phyloP scores from a whole-genome alignment of 805 yeast species.

The Metschnikowia cerradonensis region DNA sequence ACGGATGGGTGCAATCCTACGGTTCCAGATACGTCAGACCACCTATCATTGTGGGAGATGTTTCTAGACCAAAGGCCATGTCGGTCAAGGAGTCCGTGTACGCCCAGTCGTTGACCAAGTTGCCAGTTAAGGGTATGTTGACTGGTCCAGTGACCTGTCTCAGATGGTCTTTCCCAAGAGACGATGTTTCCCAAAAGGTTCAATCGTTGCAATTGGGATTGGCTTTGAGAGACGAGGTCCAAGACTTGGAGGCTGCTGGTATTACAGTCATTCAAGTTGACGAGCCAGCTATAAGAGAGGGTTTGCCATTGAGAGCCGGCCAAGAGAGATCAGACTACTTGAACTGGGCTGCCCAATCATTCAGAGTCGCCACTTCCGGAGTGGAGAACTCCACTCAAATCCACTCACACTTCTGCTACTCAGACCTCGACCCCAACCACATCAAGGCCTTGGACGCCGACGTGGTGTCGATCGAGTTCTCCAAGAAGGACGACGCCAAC shows the following conservation, averaged over 20 bases:
- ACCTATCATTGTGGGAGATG: slow-evolving; percentile 98
- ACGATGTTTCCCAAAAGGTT: slow-evolving; percentile 86
- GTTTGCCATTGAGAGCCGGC: slow-evolving; percentile 98
- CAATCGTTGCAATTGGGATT: slow-evolving; percentile 97
- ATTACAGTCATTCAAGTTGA: slow-evolving; percentile 97
- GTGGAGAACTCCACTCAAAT: slow-evolving; percentile 93
- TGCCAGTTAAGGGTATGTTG: slow-evolving; percentile 99
- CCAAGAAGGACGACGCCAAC: slow-evolving; percentile 98
- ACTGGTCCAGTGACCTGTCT: slow-evolving; percentile 99
- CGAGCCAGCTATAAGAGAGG: slow-evolving; percentile 99
- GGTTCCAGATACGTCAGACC: slow-evolving; percentile 99
- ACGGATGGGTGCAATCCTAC: slow-evolving; percentile 99
- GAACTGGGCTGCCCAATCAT: slow-evolving; percentile 98
- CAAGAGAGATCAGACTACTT: slow-evolving; percentile 93
- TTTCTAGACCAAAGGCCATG: slow-evolving; percentile 97
- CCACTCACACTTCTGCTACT: slow-evolving; percentile 99
- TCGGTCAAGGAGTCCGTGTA: slow-evolving; percentile 98
- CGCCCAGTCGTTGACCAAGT: slow-evolving; percentile 93
- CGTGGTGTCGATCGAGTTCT: slow-evolving; percentile 98
- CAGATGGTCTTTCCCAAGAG: slow-evolving; percentile 99
- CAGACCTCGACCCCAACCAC: slow-evolving; percentile 98
- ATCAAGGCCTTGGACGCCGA: slow-evolving; percentile 99
- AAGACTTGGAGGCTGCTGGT: slow-evolving; percentile 98
- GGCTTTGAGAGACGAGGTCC: slow-evolving; percentile 97
- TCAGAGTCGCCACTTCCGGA: slow-evolving; percentile 99